Base-by-base conservation (phyloP, 2,329 filamentous ascomycete species). In the Xylaria sp. region DNA sequence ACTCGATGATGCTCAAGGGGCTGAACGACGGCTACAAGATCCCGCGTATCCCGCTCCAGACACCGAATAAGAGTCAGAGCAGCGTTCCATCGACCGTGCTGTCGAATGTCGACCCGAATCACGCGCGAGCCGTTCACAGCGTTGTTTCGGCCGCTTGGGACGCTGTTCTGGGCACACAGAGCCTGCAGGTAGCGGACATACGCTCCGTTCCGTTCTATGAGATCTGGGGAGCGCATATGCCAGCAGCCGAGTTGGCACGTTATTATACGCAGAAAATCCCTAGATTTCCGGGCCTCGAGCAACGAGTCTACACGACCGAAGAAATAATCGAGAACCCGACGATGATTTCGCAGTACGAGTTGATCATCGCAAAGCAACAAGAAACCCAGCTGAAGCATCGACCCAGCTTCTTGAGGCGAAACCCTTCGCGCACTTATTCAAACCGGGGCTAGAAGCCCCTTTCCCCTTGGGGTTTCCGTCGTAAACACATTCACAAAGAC, bases 301-400 rank as follows among this genome's bases (percentile, higher is more conserved):
- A 65, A 11, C 70, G 65, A 11, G 67, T 69, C 8, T 67, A 80
- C 4, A 75, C 74, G 0, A 76, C 78, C 55, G 78, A 80, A 53
- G 80, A 83, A 37, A 73, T 83, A 19, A 69, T 82, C n/a, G 71
- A 78, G 10, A 70, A 80, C 61, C 78, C 80, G 4, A 81, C 79
- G 19, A 79, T 82, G 76, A 69, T 74, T 46, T 71, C 74, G 13
- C 80, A 83, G 58, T 76, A 80, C 61, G 79, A 80, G 60, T 57
- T 73, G 47, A 71, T 73, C 56, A 69, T 73, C 30, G 65, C 70
- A 1, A 71, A 70, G 54, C 66, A 67, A 55, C 68, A 68, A 46
- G 51, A 51, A 7, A 57, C 64, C 7, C 62, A 66, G 19, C 39
- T 67, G 9, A 65, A 56, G 46, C 67, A 60, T 47, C 66, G 60